Evolutionary conservation across 768 basidiomycete species (phyloP), one percentile per base, ranked within the genome.

Genomic region (Dictyophora rubrovolvata): DNA sequence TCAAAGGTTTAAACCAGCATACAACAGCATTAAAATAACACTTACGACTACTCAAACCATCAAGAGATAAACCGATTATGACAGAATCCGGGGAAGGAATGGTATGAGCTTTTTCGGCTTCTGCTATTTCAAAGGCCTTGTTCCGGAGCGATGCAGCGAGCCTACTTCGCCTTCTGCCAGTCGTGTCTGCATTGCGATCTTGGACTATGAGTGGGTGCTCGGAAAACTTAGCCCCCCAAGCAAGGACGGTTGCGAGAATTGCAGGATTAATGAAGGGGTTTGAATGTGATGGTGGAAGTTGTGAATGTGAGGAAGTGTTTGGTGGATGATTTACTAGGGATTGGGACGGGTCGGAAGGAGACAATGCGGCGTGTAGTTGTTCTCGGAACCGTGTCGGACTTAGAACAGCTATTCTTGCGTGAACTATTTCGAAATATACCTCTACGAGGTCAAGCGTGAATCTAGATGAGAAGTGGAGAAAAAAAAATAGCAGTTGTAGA

Each of bases 201-300:
- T 83, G 81, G 20, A 85, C 78, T 51, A 96, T 82, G 61, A 93
- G 72, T 0, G 87, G 85, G 67, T 95, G 90, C 65, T 96, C 93
- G 3, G 91, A 93, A 69, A 95, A 95, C 65, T 93, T 92, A 37
- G 89, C 85, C 28, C 93, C 93, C 87, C 89, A 94, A 0, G 92
- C 89, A 55, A 96, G 74, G 9, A 93, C 86, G 1, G 88, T 86
- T 6, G 93, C 93, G 54, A 95, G 79, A 20, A 93, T 75, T 5
- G 86, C 84, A 36, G 84, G 86, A 67, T 86, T 86, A 23, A 84
- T 21, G 65, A 65, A 12, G 65, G 54, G 46, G 63, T 59, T 36
- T 68, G 62, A 51, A 70, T 66, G 66, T 63, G 63, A 63, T 36
- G 36, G 14, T 56, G 63, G 23, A 49, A 55, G 22, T 47, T 52